Percentiles rank a stretch among this genome's conserved stretches.
Evolutionary conservation across 1,284 basidiomycete genomes (phyloP).

Genomic region (Ustilago loliicola): DNA sequence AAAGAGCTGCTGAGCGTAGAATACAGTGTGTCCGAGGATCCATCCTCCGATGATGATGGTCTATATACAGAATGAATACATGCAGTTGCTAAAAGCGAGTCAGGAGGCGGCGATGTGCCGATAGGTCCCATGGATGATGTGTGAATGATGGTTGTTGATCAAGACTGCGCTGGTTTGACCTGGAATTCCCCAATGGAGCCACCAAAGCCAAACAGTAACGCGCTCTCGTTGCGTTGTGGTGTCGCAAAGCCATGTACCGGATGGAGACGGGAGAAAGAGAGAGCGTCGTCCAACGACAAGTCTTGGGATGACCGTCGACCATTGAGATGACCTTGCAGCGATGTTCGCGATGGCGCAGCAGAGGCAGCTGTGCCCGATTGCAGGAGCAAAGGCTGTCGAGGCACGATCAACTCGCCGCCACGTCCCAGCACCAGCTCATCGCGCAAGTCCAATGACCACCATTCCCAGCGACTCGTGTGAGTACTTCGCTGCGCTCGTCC

Average conservation of each 20-base stretch:
- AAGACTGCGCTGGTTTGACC: slow-evolving; percentile 9
- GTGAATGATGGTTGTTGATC: not conserved
- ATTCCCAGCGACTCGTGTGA: slow-evolving; percentile 40
- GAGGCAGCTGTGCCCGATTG: not conserved
- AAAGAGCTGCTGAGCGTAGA: slow-evolving; percentile 7
- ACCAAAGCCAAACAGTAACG: slow-evolving; percentile 46
- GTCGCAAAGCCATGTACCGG: slow-evolving; percentile 24
- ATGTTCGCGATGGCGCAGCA: slow-evolving; percentile 9
- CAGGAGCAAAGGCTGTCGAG: slow-evolving; percentile 32
- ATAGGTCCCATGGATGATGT: not conserved
- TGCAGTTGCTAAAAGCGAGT: not conserved
- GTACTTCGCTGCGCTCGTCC: slow-evolving; percentile 28
- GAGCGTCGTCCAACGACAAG: slow-evolving; percentile 18
- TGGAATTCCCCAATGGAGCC: slow-evolving; percentile 30
- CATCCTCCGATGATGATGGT: slow-evolving; percentile 5
- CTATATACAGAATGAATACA: slow-evolving; percentile 9
- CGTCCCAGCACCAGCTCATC: slow-evolving; percentile 44
- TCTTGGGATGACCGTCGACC: slow-evolving; percentile 19
- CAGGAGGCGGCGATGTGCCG: not conserved
- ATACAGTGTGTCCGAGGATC: slow-evolving; percentile 23
- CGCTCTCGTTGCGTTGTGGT: slow-evolving; percentile 11
- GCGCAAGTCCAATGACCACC: slow-evolving; percentile 46
- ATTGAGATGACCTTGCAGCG: slow-evolving; percentile 10
- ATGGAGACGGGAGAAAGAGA: slow-evolving; percentile 46
- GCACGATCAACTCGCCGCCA: slow-evolving; percentile 43